Evolutionary conservation across 1,139 yeast genomes (phyloP), one percentile per base, ranked within the genome.

Genomic region (Blastobotrys illinoisensis): DNA sequence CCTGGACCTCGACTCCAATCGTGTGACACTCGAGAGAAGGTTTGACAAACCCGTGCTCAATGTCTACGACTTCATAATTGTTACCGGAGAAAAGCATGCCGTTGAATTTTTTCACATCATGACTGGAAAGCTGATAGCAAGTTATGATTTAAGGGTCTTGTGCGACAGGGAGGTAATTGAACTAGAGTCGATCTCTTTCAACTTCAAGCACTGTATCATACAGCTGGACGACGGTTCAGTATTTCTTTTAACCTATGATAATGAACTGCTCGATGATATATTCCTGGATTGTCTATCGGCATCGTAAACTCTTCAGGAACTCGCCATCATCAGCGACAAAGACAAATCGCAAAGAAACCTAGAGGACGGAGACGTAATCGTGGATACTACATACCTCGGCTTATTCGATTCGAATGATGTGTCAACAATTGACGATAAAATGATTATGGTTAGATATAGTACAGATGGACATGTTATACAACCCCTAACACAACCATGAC

Each of bases 401-500:
- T n/a, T n/a, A n/a, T n/a, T n/a, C n/a, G n/a, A n/a, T n/a, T n/a
- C n/a, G n/a, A n/a, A n/a, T n/a, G n/a, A n/a, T n/a, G n/a, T n/a
- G n/a, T n/a, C n/a, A n/a, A n/a, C n/a, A n/a, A n/a, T n/a, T n/a
- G n/a, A n/a, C n/a, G n/a, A n/a, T n/a, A n/a, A n/a, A n/a, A n/a
- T n/a, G n/a, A n/a, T n/a, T n/a, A n/a, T n/a, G n/a, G n/a, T n/a
- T n/a, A n/a, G n/a, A n/a, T n/a, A 13, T 32, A 32, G 7, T 32
- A 32, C 40, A 32, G 7, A 13, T 32, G 16, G 6, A 14, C 23
- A 20, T 21, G 20, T 55, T 59, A 74, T 13, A 74, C 74, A 55
- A 74, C 71, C 2, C 82, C 82, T 23, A 79, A 62, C 21, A 76
- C 75, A 45, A 79, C 76, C 79, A 77, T 78, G 56, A 79, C 78